phyloP scores from a whole-genome alignment of 129 eudicot genomes.

The Solidago caesia region DNA sequence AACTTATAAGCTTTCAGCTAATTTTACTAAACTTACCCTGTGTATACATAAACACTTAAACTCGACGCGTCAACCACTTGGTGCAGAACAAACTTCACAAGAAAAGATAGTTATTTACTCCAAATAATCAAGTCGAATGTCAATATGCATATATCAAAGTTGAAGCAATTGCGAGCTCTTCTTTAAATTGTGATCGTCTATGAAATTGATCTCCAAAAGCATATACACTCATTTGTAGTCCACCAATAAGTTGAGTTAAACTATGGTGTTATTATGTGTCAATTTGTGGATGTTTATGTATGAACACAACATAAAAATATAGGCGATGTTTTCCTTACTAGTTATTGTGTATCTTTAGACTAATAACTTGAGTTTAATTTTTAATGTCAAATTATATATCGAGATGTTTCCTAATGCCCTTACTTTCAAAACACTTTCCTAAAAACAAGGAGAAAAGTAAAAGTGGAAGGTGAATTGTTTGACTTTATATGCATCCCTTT shows the following conservation, averaged over 20 bases:
- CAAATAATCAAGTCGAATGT: too few species aligned
- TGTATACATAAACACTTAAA: too few species aligned
- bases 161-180: too few species aligned
- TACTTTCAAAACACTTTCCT: constrained; percentile 21
- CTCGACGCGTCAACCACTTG: too few species aligned
- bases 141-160: too few species aligned
- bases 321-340: neutral
- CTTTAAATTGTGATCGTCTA: too few species aligned
- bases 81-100: too few species aligned
- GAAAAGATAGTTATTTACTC: too few species aligned
- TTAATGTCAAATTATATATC: neutral
- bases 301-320: neutral
- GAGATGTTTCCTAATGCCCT: constrained; percentile 3
- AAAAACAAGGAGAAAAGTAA: neutral
- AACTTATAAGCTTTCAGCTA: too few species aligned
- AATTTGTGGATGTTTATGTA: neutral
- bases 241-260: neutral
- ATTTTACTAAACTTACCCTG: too few species aligned
- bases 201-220: too few species aligned
- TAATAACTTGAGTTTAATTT: neutral
- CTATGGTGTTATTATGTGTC: neutral
- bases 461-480: constrained; percentile 19
- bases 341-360: neutral
- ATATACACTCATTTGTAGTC: neutral
- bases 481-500: constrained; percentile 23